Evolutionary conservation across 139 green algal species (phyloP).

Genomic region (Coelastrella sp.): DNA sequence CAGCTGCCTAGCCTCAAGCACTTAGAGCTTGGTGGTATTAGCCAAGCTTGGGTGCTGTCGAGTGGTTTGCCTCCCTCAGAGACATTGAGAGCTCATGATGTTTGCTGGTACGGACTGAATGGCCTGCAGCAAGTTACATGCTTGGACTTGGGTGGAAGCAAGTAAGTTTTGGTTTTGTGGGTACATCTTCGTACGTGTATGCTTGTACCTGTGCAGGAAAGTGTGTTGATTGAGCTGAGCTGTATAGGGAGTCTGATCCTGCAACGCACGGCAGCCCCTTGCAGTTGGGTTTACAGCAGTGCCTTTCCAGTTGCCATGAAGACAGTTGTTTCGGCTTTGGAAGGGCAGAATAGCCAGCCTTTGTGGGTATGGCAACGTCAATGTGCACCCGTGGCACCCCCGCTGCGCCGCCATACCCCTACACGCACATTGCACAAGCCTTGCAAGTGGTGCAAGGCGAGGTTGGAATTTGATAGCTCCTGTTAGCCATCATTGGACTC

Average conservation of each 20-base stretch:
- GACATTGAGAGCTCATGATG: conserved; percentile 1
- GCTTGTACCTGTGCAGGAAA: too few species aligned
- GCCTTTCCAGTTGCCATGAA: too few species aligned
- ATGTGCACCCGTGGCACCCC: too few species aligned
- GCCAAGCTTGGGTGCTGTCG: conserved; percentile 27
- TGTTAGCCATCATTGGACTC: background rate
- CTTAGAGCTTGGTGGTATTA: conserved; percentile 30
- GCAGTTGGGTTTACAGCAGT: too few species aligned
- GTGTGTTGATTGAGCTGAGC: background rate
- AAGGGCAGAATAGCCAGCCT: too few species aligned
- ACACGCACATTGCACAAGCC: too few species aligned
- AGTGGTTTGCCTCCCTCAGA: background rate
- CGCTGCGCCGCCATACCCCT: too few species aligned
- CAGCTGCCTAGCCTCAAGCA: background rate
- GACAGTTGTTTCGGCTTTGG: too few species aligned
- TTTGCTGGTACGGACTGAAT: background rate
- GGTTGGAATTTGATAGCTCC: background rate
- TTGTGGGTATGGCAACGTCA: too few species aligned
- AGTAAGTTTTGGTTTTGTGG: background rate
- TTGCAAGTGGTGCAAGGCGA: too few species aligned
- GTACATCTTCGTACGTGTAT: background rate
- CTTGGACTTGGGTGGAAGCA: conserved; percentile 17
- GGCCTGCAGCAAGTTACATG: background rate
- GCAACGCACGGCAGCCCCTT: too few species aligned
- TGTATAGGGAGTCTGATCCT: background rate